phyloP scores from a whole-genome alignment of 441 rosid species.

The Brassica balearica region DNA sequence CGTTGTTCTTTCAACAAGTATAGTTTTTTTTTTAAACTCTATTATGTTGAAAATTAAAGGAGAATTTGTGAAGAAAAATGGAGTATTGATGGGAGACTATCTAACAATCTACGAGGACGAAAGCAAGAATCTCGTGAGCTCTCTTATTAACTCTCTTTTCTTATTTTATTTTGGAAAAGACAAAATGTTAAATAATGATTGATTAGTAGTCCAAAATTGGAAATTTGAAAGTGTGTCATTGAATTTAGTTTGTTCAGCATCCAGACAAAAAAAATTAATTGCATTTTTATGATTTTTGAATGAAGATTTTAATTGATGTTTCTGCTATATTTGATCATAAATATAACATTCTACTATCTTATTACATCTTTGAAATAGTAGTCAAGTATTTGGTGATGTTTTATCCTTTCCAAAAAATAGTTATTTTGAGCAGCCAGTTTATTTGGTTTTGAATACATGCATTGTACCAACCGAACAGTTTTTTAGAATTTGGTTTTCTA shows the following conservation, averaged over 20 bases:
- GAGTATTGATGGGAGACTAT: slow-evolving; percentile 62
- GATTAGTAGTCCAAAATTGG: slow-evolving; percentile 33
- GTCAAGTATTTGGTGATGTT: background rate
- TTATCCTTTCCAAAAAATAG: too few relatives aligned
- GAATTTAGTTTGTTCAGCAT: slow-evolving; percentile 49
- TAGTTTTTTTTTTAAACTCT: background rate
- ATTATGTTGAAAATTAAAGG: slow-evolving; percentile 48
- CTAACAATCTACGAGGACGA: slow-evolving; percentile 77
- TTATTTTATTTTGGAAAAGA: slow-evolving; percentile 13
- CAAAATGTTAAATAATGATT: slow-evolving; percentile 11
- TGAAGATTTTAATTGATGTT: background rate
- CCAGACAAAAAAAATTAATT: slow-evolving; percentile 40
- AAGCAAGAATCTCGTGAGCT: slow-evolving; percentile 77
- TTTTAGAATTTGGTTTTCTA: background rate
- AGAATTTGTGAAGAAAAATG: slow-evolving; percentile 68
- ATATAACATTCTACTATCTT: background rate
- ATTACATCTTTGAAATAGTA: background rate
- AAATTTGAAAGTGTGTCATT: slow-evolving; percentile 28
- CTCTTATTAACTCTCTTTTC: slow-evolving; percentile 30
- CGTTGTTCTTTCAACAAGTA: background rate
- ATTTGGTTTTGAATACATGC: background rate
- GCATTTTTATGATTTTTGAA: slow-evolving; percentile 18
- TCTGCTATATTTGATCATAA: background rate
- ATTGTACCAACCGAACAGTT: background rate
- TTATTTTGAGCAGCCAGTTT: background rate